Conservation (phyloP, 2,329 filamentous ascomycete genomes). For the Zymoseptoria tritici region DNA sequence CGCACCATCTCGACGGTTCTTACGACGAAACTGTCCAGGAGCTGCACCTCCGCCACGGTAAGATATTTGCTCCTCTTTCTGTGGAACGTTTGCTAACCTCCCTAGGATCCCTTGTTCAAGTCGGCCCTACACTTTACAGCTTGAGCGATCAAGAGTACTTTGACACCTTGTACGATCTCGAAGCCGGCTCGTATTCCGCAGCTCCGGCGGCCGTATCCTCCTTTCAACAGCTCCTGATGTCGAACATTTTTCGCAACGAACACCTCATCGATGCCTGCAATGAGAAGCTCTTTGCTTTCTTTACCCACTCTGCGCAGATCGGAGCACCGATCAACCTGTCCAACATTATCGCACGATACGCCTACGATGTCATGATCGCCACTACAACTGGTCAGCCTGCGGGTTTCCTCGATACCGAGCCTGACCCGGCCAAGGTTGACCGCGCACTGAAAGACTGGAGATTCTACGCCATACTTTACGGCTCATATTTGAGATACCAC, state of each 20-base stretch:
- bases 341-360: constrained; percentile 14
- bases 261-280: constrained; percentile 15
- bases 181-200: background rate
- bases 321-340: constrained; percentile 8
- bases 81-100: background rate
- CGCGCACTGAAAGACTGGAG: constrained; percentile 12
- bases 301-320: background rate
- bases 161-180: background rate
- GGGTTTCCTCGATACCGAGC: constrained; percentile 12
- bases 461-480: constrained; percentile 14
- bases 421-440: constrained; percentile 4
- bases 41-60: constrained; percentile 13
- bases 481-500: constrained; percentile 19
- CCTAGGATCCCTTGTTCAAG: constrained; percentile 14
- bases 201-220: background rate
- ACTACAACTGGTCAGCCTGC: constrained; percentile 15
- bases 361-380: constrained; percentile 18
- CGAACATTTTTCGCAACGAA: constrained; percentile 13
- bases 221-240: constrained; percentile 6
- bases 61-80: background rate
- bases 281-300: constrained; percentile 6
- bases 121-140: constrained; percentile 8
- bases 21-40: constrained; percentile 11
- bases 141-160: background rate
- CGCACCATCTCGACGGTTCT: constrained; percentile 12